Percentiles rank a stretch among this genome's conserved stretches.
Conservation (phyloP, 306 rosid species). For the Pachyrhizus erosus region DNA sequence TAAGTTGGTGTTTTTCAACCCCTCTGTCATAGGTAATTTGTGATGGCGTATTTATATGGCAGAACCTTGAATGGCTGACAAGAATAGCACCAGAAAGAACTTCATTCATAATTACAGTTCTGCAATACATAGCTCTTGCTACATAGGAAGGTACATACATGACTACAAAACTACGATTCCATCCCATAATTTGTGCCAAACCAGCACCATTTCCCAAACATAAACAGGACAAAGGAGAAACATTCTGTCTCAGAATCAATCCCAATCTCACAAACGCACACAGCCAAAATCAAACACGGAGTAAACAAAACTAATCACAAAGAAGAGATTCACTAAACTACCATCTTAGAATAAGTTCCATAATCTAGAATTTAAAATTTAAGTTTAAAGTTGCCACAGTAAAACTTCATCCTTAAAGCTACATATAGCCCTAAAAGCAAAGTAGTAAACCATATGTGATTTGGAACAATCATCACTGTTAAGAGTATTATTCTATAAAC, state of each 20-base stretch:
- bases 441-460: constrained; percentile 20
- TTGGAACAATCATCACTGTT: constrained; percentile 19
- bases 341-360: background rate
- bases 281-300: background rate
- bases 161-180: background rate
- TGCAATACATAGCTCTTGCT: background rate
- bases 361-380: constrained; percentile 1
- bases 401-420: constrained; percentile 26
- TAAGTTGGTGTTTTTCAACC: no score
- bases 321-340: background rate
- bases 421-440: constrained; percentile 25
- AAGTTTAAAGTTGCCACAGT: background rate
- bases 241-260: background rate
- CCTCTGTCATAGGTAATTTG: no score
- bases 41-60: no score
- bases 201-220: constrained; percentile 16
- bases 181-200: constrained; percentile 1
- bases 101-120: background rate
- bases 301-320: background rate
- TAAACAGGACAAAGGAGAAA: background rate
- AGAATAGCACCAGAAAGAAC: background rate
- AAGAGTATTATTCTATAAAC: constrained; percentile 55
- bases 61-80: background rate
- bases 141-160: background rate
- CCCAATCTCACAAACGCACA: background rate